Evolutionary conservation across 306 rosid genomes (phyloP).

Genomic region (Fagus sylvatica): DNA sequence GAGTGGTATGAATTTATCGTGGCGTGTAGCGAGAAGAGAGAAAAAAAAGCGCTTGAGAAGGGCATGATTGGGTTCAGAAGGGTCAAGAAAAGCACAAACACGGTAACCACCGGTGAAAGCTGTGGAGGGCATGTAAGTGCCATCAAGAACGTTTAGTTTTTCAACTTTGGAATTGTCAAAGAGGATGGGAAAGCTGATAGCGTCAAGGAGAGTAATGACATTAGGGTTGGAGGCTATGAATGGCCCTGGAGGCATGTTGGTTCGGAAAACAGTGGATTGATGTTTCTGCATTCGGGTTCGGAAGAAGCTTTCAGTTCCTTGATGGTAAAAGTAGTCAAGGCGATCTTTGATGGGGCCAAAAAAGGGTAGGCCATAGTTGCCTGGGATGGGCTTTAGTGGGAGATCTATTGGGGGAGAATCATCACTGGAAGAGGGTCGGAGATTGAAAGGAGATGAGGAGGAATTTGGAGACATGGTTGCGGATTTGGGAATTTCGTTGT

Average conservation of each 20-base stretch:
- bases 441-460: not conserved
- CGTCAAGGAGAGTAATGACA: slow-evolving; percentile 64
- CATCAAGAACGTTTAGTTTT: slow-evolving; percentile 60
- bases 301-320: slow-evolving; percentile 66
- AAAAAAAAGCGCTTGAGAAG: slow-evolving; percentile 45
- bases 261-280: slow-evolving; percentile 63
- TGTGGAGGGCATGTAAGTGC: slow-evolving; percentile 82
- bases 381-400: slow-evolving; percentile 62
- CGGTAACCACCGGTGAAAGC: slow-evolving; percentile 70
- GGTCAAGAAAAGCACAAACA: slow-evolving; percentile 61
- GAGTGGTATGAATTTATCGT: slow-evolving; percentile 48
- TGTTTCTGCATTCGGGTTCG: slow-evolving; percentile 30
- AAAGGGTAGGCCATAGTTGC: slow-evolving; percentile 55
- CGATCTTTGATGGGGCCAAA: slow-evolving; percentile 61
- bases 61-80: slow-evolving; percentile 52
- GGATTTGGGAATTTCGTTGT: not conserved
- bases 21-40: slow-evolving; percentile 29
- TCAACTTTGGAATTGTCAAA: slow-evolving; percentile 58
- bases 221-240: slow-evolving; percentile 52
- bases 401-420: slow-evolving; percentile 8
- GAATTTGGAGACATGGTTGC: not conserved
- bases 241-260: slow-evolving; percentile 82
- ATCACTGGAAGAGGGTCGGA: too few relatives aligned
- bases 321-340: slow-evolving; percentile 59
- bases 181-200: slow-evolving; percentile 56